These are phyloP conservation scores for Suhomyces maxii DNA, from an alignment of 1,139 yeast species.

Conservation along the genomic window DNA sequence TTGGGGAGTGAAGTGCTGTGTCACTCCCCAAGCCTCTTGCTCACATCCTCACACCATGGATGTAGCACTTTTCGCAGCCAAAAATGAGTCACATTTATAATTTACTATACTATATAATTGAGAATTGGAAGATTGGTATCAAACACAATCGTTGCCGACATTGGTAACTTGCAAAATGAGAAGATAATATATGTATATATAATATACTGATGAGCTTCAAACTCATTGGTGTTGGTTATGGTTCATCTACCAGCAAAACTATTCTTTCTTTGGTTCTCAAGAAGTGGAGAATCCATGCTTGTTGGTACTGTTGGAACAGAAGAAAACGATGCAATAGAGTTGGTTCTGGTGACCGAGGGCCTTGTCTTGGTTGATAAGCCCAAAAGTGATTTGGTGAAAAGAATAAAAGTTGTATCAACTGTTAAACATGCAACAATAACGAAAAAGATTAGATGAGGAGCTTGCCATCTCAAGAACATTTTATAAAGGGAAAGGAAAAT, in stretches of 20 bases:
- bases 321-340: conserved; percentile 8
- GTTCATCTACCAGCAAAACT: conserved; percentile 8
- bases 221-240: not conserved
- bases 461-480: conserved; percentile 10
- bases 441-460: conserved; percentile 12
- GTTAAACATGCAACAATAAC: conserved; percentile 3
- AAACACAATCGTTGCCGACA: not conserved
- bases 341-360: conserved; percentile 6
- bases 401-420: conserved; percentile 1
- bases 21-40: not conserved
- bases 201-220: too few relatives aligned
- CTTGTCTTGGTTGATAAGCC: conserved; percentile 7
- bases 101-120: not conserved
- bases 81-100: not conserved
- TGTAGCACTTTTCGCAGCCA: not conserved
- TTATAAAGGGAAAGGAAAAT: conserved; percentile 40
- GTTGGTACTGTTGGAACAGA: not conserved
- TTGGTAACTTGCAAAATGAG: too few relatives aligned
- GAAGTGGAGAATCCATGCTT: not conserved
- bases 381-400: conserved; percentile 6
- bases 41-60: too few relatives aligned
- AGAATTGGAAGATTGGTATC: not conserved
- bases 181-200: too few relatives aligned
- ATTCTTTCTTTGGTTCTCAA: conserved; percentile 12
- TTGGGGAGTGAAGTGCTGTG: too few relatives aligned